phyloP scores from a whole-genome alignment of 805 yeast genomes.

The Myxozyma udenii region DNA sequence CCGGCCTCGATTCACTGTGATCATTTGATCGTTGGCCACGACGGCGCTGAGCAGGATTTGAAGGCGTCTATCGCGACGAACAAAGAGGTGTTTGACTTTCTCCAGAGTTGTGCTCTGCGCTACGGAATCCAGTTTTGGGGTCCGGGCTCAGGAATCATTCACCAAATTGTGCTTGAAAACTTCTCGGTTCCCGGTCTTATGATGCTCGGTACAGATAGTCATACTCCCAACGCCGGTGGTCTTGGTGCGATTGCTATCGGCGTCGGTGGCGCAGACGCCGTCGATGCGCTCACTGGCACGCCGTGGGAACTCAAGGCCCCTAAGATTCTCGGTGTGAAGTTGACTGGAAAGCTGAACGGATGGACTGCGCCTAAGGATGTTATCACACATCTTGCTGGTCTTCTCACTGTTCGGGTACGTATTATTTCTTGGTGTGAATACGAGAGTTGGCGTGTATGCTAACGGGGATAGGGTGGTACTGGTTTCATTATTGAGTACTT shows the following conservation, averaged over 20 bases:
- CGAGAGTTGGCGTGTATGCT: neutral
- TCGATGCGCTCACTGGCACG: conserved; percentile 88
- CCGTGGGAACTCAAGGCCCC: conserved; percentile 99
- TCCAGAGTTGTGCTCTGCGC: conserved; percentile 85
- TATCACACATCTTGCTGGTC: conserved; percentile 87
- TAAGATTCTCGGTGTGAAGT: conserved; percentile 88
- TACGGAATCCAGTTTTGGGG: conserved; percentile 98
- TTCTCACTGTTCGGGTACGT: conserved; percentile 70
- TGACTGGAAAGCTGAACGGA: conserved; percentile 86
- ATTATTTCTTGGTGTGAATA: neutral
- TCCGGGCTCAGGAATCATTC: conserved; percentile 98
- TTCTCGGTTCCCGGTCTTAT: conserved; percentile 96
- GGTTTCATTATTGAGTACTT: conserved; percentile 95
- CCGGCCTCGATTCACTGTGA: conserved; percentile 98
- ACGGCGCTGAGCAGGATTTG: conserved; percentile 84
- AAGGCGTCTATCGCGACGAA: conserved; percentile 81
- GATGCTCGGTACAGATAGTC: conserved; percentile 95
- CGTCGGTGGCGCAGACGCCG: conserved; percentile 99
- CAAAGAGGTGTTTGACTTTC: conserved; percentile 91
- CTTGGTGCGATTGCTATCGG: conserved; percentile 96
- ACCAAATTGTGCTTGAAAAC: conserved; percentile 93
- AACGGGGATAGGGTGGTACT: conserved; percentile 80
- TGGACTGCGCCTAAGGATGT: conserved; percentile 98
- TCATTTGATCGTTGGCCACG: conserved; percentile 93
- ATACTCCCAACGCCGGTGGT: conserved; percentile 98